Percentiles rank a stretch among this genome's conserved stretches.
Conservation (phyloP, 177 flowering plant species). For the Vitis hybrid region DNA sequence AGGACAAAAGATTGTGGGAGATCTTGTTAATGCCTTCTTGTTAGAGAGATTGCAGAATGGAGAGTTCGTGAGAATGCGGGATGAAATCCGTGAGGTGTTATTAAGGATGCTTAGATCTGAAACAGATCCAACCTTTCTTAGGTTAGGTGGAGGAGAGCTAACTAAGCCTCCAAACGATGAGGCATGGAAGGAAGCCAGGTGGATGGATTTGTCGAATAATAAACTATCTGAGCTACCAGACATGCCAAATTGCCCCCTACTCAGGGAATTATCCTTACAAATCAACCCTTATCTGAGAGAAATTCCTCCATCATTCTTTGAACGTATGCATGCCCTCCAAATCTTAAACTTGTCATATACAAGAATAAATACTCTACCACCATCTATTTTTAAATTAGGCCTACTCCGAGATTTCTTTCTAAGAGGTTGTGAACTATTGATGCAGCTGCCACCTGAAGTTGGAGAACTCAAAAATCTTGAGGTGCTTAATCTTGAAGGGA, state of each 20-base stretch:
- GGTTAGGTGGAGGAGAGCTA: neutral
- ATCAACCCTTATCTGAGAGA: neutral
- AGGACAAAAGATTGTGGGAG: no score
- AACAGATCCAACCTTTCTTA: neutral
- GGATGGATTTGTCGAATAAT: neutral
- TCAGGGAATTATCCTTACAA: neutral
- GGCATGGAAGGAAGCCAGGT: neutral
- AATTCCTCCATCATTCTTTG: conserved; percentile 6
- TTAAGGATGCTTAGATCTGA: neutral
- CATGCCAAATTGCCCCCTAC: neutral
- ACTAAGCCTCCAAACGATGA: conserved; percentile 1
- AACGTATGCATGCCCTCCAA: conserved; percentile 3
- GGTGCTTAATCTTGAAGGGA: conserved; percentile 11
- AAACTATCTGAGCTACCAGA: neutral
- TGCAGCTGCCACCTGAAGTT: conserved; percentile 3
- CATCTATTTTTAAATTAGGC: neutral
- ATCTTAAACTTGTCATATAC: neutral
- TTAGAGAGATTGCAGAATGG: no score
- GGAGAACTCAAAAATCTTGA: conserved; percentile 8
- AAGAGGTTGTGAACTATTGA: conserved; percentile 1
- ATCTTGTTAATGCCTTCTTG: no score
- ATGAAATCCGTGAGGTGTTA: neutral
- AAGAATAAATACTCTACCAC: conserved; percentile 1
- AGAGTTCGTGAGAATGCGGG: neutral
- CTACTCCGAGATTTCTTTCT: neutral